Base-by-base conservation (phyloP, 2,329 filamentous ascomycete species). In the Alternaria burnsii region DNA sequence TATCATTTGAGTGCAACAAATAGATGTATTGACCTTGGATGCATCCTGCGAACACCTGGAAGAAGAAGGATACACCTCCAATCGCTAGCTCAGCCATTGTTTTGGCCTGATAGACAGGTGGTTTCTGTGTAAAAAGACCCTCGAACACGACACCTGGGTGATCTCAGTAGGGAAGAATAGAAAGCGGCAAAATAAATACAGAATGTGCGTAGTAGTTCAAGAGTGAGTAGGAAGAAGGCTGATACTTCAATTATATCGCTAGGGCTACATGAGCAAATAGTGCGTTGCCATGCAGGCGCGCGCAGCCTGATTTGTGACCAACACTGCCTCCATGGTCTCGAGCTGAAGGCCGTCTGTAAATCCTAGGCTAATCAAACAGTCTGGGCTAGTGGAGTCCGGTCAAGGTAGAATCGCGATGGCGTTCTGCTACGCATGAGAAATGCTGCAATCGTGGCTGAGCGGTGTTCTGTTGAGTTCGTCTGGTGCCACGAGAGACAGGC, bases 11-110 rank as follows among this genome's bases (percentile, higher is more conserved):
- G 32, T 14, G 11, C 22, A 20, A 14, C 38, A 4, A 16, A 38
- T 20, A 24, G 24, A 20, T 34, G 44, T 36, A 52, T 63, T 20
- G 24, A 71, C 74, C 74, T 67, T 78, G 68, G 22, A 79, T 65
- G 64, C 74, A 77, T 73, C 76, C 76, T 63, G 76, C 73, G 52
- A 78, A 79, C 22, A 72, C 73, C 52, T 78, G 75, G 40, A 78
- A 78, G 34, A 73, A 72, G 55, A 78, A 62, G 0, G 73, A 76
- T n/a, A 78, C 68, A 10, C 62, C 65, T 30, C 66, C 72, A 36
- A 77, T 65, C 3, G 61, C 61, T 7, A 71, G 47, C 40, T 71
- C 72, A 8, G 73, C 69, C 65, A 73, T 71, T 41, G 9, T 22
- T 22, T 42, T 22, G 5, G 24, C 10, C 12, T 24, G 40, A 16